Evolutionary conservation across 2,329 filamentous ascomycete genomes (phyloP).

Genomic region (Fusarium praegraminearum): DNA sequence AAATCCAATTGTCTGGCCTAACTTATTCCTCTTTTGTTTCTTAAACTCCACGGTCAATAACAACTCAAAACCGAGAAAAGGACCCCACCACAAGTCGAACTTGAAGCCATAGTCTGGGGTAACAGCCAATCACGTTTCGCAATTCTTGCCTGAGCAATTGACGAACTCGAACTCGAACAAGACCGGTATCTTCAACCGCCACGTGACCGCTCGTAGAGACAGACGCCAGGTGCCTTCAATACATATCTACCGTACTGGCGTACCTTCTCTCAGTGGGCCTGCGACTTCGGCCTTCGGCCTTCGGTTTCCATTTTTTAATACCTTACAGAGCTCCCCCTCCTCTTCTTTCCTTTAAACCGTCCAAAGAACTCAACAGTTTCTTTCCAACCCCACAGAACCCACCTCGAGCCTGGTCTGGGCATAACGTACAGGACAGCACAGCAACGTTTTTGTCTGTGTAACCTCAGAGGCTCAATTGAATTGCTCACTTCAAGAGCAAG

Average conservation of each 20-base stretch:
- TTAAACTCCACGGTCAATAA: not conserved
- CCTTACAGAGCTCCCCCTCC: conserved; percentile 35
- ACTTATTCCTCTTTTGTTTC: not conserved
- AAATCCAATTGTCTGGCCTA: not conserved
- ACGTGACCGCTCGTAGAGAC: conserved; percentile 28
- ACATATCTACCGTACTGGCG: not conserved
- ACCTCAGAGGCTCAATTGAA: conserved; percentile 30
- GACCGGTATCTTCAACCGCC: conserved; percentile 28
- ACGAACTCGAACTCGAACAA: not conserved
- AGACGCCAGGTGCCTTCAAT: not conserved
- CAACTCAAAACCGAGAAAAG: not conserved
- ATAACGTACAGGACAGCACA: conserved; percentile 4
- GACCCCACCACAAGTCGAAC: not conserved
- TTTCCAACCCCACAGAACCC: conserved; percentile 15
- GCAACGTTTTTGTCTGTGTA: conserved; percentile 3
- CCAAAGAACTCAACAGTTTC: conserved; percentile 19
- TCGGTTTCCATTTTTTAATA: conserved; percentile 33
- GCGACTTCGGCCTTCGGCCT: conserved; percentile 35
- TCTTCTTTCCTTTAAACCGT: conserved; percentile 29
- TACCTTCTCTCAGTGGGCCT: not conserved
- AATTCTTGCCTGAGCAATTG: not conserved
- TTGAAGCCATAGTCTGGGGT: conserved; percentile 18
- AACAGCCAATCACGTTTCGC: conserved; percentile 18
- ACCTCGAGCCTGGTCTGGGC: conserved; percentile 9
- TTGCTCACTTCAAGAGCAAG: conserved; percentile 12